phyloP scores from a whole-genome alignment of 2,329 filamentous ascomycete genomes.

The Cercospora canescens region DNA sequence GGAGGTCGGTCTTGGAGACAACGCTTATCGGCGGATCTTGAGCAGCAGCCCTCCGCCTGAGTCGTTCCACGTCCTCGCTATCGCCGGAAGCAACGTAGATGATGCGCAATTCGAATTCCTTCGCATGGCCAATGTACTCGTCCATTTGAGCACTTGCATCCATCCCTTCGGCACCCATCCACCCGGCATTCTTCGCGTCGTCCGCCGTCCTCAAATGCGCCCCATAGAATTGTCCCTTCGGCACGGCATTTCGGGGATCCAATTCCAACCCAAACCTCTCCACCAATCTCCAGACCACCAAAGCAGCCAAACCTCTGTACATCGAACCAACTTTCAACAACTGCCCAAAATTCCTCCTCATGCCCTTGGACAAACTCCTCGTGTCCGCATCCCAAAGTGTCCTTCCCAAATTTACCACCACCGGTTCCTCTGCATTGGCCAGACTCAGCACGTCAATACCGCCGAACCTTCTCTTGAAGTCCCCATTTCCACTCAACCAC shows the following conservation, averaged over 20 bases:
- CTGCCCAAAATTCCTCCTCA: conserved; percentile 32
- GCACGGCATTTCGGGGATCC: conserved; percentile 31
- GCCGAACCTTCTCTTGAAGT: not conserved
- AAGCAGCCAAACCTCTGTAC: conserved; percentile 36
- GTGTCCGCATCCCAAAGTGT: conserved; percentile 36
- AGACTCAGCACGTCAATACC: conserved; percentile 7
- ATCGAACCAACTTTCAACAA: conserved; percentile 29
- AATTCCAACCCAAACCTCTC: conserved; percentile 29
- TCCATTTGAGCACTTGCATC: conserved; percentile 41
- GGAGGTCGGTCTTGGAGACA: conserved; percentile 46
- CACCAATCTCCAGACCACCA: conserved; percentile 35
- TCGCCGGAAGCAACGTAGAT: conserved; percentile 50
- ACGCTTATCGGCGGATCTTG: conserved; percentile 40
- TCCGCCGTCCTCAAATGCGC: conserved; percentile 41
- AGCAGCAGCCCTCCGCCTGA: conserved; percentile 40
- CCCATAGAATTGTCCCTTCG: conserved; percentile 38
- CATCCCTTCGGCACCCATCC: conserved; percentile 29
- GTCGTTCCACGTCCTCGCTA: conserved; percentile 37
- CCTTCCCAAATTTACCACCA: conserved; percentile 31
- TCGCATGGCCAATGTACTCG: conserved; percentile 40
- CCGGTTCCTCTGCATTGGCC: conserved; percentile 5
- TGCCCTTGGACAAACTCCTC: conserved; percentile 22
- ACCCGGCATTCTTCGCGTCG: conserved; percentile 37
- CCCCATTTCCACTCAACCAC: conserved; percentile 25
- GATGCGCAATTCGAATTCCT: conserved; percentile 31